Percentiles rank a stretch among this genome's conserved stretches.
phyloP scores from a whole-genome alignment of 805 yeast species.

The Teunomyces funiuensis region DNA sequence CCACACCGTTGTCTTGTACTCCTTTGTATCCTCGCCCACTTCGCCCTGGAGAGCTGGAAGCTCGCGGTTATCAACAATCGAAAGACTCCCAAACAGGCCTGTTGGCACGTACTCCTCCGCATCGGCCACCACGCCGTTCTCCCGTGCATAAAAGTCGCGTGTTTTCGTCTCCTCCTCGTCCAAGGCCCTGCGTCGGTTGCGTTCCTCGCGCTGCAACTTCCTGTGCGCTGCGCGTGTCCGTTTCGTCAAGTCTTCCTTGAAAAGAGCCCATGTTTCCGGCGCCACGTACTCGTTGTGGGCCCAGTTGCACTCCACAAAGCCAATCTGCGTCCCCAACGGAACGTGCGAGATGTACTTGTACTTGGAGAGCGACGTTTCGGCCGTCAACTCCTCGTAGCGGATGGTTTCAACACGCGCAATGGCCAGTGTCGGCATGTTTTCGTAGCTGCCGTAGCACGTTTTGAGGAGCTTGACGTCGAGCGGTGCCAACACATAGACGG shows the following conservation, averaged over 20 bases:
- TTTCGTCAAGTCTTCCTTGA: conserved; percentile 54
- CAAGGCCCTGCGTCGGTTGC: conserved; percentile 55
- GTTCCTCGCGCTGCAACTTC: conserved; percentile 60
- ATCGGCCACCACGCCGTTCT: conserved; percentile 44
- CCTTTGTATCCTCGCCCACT: conserved; percentile 12
- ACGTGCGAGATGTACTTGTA: conserved; percentile 76
- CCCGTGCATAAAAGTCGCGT: conserved; percentile 57
- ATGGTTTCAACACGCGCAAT: conserved; percentile 68
- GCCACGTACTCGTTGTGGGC: conserved; percentile 28
- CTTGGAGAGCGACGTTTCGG: conserved; percentile 56
- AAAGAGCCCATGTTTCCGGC: conserved; percentile 41
- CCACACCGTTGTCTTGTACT: conserved; percentile 64
- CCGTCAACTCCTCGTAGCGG: conserved; percentile 60
- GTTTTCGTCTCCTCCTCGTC: conserved; percentile 57
- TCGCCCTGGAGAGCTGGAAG: conserved; percentile 23
- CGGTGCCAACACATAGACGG: conserved; percentile 70
- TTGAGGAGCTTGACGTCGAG: conserved; percentile 76
- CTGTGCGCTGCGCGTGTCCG: conserved; percentile 51
- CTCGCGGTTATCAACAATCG: conserved; percentile 39
- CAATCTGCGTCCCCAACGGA: conserved; percentile 83
- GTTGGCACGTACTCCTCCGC: conserved; percentile 13
- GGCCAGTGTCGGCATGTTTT: conserved; percentile 66
- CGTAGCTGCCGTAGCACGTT: conserved; percentile 59
- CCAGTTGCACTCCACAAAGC: conserved; percentile 89
- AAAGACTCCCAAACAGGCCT: conserved; percentile 30